phyloP scores from a whole-genome alignment of 164 flowering plant species.

The Dillenia turbinata region DNA sequence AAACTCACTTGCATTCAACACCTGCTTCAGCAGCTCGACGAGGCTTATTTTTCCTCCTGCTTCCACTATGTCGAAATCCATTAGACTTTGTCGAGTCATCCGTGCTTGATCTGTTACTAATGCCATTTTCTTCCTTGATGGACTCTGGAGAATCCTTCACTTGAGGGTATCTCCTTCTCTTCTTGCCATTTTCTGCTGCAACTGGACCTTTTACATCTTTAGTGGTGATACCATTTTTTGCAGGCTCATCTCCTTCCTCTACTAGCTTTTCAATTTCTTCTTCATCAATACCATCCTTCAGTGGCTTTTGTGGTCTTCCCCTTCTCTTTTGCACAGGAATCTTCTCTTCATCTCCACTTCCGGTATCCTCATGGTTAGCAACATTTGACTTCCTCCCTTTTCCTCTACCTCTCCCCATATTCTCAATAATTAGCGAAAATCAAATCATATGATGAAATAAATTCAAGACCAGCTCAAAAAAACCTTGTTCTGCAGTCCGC shows the following conservation, averaged over 20 bases:
- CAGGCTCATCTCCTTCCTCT: constrained; percentile 43
- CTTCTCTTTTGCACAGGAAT: constrained; percentile 66
- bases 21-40: constrained; percentile 84
- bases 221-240: constrained; percentile 14
- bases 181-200: constrained; percentile 44
- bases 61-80: constrained; percentile 67
- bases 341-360: constrained; percentile 72
- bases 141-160: constrained; percentile 40
- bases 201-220: constrained; percentile 32
- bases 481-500: background rate
- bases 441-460: background rate
- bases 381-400: constrained; percentile 58
- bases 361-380: constrained; percentile 48
- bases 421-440: constrained; percentile 9
- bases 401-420: constrained; percentile 85
- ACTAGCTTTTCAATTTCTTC: constrained; percentile 48
- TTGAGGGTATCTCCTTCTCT: constrained; percentile 42
- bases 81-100: constrained; percentile 37
- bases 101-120: constrained; percentile 31
- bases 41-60: constrained; percentile 76
- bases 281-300: constrained; percentile 60
- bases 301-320: constrained; percentile 71
- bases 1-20: constrained; percentile 61
- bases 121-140: constrained; percentile 47
- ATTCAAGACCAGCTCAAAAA: constrained; percentile 3